Base-by-base conservation (phyloP, 2,329 filamentous ascomycete genomes). In the Cladosporium sp. region DNA sequence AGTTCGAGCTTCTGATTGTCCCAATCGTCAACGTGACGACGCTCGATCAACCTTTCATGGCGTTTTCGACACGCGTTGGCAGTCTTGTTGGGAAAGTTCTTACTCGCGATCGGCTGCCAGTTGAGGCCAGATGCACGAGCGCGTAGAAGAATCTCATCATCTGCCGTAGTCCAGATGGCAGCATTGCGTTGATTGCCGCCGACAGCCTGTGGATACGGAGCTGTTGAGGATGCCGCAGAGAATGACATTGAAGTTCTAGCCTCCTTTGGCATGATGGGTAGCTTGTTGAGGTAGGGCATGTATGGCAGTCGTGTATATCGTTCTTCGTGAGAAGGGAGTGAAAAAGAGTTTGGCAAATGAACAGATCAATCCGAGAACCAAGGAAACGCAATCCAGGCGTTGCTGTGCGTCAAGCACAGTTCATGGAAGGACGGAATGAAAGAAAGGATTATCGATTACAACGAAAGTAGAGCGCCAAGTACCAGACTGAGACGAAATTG, bases 61-160 rank as follows among this genome's bases (percentile, higher is more conserved):
- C 89, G 82, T 72, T 95, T 95, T 56, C 89, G 86, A 70, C 89
- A 95, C 15, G 90, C 90, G 66, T 93, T 93, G 52, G 85, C 70
- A 11, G 77, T 78, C 73, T 95, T 95, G 65, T 71, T 76, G 1
- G 84, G 85, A 66, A 95, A 95, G 69, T 88, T 82, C 54, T 78
- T 80, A 54, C 77, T 76, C 60, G 89, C 84, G 63, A 94, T 93
- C 60, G 88, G 84, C 48, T 80, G 79, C 89, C 89, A 95, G 69
- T 91, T 92, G 65, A 90, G 78, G 19, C 86, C 86, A 61, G 84
- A 80, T 41, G 84, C 80, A 47, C 89, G 80, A 13, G 88, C 86
- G 38, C 74, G 71, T 55, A 92, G 74, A 38, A 95, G 78, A 32
- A 80, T 80, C 59, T 85, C 78, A 67, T 95, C 89, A 58, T 93